phyloP scores from a whole-genome alignment of 371 early-diverging fungal species.

The Smittium culicis region DNA sequence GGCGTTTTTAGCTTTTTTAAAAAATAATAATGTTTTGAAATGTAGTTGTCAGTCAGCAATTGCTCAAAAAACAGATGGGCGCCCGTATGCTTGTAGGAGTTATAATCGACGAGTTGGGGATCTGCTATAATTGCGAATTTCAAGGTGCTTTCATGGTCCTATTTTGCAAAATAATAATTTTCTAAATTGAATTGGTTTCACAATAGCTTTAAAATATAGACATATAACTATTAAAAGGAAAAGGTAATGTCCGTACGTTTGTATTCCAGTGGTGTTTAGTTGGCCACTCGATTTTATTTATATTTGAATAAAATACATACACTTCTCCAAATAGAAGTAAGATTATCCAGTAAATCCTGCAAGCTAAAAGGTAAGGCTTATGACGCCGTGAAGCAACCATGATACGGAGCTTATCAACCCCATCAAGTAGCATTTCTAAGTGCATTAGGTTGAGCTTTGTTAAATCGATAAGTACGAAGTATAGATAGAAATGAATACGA shows the following conservation, averaged over 20 bases:
- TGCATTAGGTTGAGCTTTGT: too few species aligned
- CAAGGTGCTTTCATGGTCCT: too few species aligned
- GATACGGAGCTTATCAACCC: not conserved
- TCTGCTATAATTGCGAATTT: slow-evolving; percentile 59
- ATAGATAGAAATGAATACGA: too few species aligned
- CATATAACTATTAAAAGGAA: not conserved
- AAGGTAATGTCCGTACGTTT: not conserved
- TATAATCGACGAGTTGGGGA: slow-evolving; percentile 82
- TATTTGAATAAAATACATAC: slow-evolving; percentile 16
- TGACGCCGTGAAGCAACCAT: not conserved
- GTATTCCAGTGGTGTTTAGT: slow-evolving; percentile 8
- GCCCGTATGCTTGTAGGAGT: slow-evolving; percentile 52
- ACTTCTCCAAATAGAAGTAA: slow-evolving; percentile 24
- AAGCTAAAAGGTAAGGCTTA: slow-evolving; percentile 1
- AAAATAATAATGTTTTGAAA: slow-evolving; percentile 56
- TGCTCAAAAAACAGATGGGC: slow-evolving; percentile 42
- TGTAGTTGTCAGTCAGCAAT: slow-evolving; percentile 69
- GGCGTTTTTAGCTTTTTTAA: slow-evolving; percentile 42
- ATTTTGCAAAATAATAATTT: not conserved
- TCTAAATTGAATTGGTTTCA: not conserved
- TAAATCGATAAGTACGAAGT: too few species aligned
- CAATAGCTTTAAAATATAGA: not conserved
- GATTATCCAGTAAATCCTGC: slow-evolving; percentile 21
- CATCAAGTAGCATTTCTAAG: too few species aligned
- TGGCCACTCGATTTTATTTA: slow-evolving; percentile 22